phyloP scores from a whole-genome alignment of 1,139 yeast species.

The Yarrowia galli region DNA sequence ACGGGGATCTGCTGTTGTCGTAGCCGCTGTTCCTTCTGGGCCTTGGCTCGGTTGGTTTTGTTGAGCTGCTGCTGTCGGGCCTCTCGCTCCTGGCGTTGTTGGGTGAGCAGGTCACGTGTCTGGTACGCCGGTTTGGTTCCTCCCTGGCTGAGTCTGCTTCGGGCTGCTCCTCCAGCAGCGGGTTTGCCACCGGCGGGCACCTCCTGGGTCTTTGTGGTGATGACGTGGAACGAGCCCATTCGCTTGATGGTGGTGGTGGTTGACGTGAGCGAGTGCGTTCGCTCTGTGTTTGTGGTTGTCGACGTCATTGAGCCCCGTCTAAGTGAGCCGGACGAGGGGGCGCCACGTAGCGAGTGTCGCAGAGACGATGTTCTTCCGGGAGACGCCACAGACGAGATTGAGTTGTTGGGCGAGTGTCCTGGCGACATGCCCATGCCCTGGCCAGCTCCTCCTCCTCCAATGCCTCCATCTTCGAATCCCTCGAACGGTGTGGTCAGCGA shows the following conservation, averaged over 20 bases:
- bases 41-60: slow-evolving; percentile 40
- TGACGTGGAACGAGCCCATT: slow-evolving; percentile 52
- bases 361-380: slow-evolving; percentile 11
- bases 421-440: no score
- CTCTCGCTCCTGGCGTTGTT: slow-evolving; percentile 38
- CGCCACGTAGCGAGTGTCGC: slow-evolving; percentile 4
- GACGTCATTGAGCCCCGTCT: slow-evolving; percentile 15
- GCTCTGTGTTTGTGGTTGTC: slow-evolving; percentile 20
- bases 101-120: slow-evolving; percentile 40
- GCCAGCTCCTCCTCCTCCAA: slow-evolving; percentile 8
- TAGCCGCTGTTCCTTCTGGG: slow-evolving; percentile 16
- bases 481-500: slow-evolving; percentile 36
- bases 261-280: slow-evolving; percentile 46
- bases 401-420: slow-evolving; percentile 19
- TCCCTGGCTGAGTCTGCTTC: background rate
- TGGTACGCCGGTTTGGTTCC: slow-evolving; percentile 21
- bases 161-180: background rate
- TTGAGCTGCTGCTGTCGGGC: slow-evolving; percentile 33
- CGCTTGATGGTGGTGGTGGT: slow-evolving; percentile 53
- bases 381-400: slow-evolving; percentile 6
- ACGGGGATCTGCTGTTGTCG: slow-evolving; percentile 7
- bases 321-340: slow-evolving; percentile 9
- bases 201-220: slow-evolving; percentile 49
- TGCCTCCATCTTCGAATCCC: slow-evolving; percentile 34
- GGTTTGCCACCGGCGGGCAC: slow-evolving; percentile 38